Evolutionary conservation across 2,329 filamentous ascomycete species (phyloP), one percentile per base, ranked within the genome.

Genomic region (Colletotrichum musicola): DNA sequence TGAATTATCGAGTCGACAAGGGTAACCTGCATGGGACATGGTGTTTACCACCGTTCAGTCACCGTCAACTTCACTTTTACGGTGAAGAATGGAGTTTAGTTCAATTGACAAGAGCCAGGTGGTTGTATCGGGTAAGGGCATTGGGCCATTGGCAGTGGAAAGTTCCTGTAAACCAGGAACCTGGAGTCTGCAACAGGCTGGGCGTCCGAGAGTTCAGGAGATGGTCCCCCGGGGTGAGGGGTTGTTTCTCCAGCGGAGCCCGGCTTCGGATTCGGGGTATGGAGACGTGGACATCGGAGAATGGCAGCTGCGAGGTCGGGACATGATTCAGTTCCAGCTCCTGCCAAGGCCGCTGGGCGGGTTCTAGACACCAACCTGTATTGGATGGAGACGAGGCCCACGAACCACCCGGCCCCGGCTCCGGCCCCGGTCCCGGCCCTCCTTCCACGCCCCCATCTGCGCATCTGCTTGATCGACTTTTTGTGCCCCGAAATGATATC

Each of bases 251-350:
- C 30, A 35, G 30, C 30, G 30, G 30, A 10, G 14, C n/a, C 50
- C 18, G 35, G 59, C 53, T 38, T 54, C 46, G 59, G 51, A 63
- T 18, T 6, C 47, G 40, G 49, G 27, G 30, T 16, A 46, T 44
- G 35, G 47, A 61, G 38, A 4, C 6, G 35, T 2, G 18, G 20
- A 16, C 2, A 30, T 40, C 20, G 47, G 35, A 35, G 47, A 27
- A 22, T 14, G 30, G 30, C 38, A 61, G 14, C 42, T 25, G 58
- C 49, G 44, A 44, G 58, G 42, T 47, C 60, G 60, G 60, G 42
- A 63, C 60, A 63, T 63, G 60, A 63, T 63, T 63, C 60, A 63
- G 60, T 63, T 42, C 50, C 60, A 63, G 60, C 60, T 63, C 40
- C 42, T 49, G 60, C 60, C 60, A 63, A 63, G 60, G 40, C 42